Percentiles rank a stretch among this genome's conserved stretches.
Conservation (phyloP, 1,284 basidiomycete species). For the Testicularia cyperi region DNA sequence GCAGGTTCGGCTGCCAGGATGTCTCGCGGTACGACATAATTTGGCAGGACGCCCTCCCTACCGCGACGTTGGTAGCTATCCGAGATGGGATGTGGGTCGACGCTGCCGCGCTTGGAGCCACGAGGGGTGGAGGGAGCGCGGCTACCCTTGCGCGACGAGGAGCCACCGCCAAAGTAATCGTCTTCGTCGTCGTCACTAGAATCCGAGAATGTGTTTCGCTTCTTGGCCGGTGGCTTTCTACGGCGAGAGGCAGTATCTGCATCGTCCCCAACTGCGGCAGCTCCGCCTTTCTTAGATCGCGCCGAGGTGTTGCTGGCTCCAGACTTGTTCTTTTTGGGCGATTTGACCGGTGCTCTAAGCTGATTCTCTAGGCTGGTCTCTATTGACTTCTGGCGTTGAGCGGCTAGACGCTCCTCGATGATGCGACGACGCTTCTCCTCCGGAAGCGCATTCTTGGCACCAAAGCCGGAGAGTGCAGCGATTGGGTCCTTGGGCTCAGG, state of each 20-base stretch:
- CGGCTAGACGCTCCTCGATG: conserved; percentile 33
- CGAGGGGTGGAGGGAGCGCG: conserved; percentile 21
- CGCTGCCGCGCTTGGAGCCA: conserved; percentile 27
- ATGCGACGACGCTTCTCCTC: conserved; percentile 40
- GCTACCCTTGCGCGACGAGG: conserved; percentile 2
- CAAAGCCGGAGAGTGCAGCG: conserved; percentile 24
- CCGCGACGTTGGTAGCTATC: conserved; percentile 34
- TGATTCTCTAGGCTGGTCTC: conserved; percentile 26
- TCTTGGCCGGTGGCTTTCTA: no score
- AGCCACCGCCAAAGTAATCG: no score
- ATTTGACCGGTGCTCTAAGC: conserved; percentile 12
- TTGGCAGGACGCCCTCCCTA: conserved; percentile 30
- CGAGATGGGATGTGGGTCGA: conserved; percentile 22
- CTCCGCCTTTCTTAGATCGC: conserved; percentile 4
- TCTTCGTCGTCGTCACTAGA: conserved; percentile 8
- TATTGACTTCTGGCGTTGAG: conserved; percentile 32
- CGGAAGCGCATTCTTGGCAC: conserved; percentile 34
- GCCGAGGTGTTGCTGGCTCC: conserved; percentile 1
- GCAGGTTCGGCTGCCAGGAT: conserved; percentile 17
- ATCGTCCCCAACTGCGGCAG: no score
- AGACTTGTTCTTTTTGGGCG: conserved; percentile 4
- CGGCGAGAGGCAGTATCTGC: no score
- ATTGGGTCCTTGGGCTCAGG: conserved; percentile 27
- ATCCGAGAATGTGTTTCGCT: conserved; percentile 5
- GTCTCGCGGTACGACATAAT: conserved; percentile 34